phyloP scores from a whole-genome alignment of 106 monocot genomes.

The Acorus gramineus region DNA sequence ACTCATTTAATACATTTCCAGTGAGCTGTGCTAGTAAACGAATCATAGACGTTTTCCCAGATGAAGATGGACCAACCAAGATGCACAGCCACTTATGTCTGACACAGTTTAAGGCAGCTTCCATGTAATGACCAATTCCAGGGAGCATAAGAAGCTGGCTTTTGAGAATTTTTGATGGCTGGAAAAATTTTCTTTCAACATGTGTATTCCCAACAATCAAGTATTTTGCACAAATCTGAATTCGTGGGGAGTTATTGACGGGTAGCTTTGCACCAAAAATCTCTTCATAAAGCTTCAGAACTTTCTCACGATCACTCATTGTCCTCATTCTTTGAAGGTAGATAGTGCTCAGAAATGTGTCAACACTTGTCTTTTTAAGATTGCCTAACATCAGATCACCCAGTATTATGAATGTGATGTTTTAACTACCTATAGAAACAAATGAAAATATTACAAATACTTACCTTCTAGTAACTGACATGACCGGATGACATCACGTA shows the following conservation, averaged over 20 bases:
- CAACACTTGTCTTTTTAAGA: slow-evolving; percentile 15
- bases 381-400: slow-evolving; percentile 34
- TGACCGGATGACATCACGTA: slow-evolving; percentile 89
- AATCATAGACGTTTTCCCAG: slow-evolving; percentile 80
- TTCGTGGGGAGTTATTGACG: slow-evolving; percentile 35
- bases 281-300: slow-evolving; percentile 55
- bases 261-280: slow-evolving; percentile 50
- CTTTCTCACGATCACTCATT: slow-evolving; percentile 55
- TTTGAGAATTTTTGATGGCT: slow-evolving; percentile 37
- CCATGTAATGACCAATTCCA: slow-evolving; percentile 35
- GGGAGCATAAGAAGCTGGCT: slow-evolving; percentile 49
- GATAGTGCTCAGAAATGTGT: slow-evolving; percentile 59
- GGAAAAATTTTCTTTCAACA: slow-evolving; percentile 55
- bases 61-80: slow-evolving; percentile 77
- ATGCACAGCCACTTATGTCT: slow-evolving; percentile 73
- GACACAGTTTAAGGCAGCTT: slow-evolving; percentile 64
- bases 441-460: slow-evolving; percentile 1
- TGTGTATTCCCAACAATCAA: slow-evolving; percentile 50
- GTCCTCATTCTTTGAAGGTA: slow-evolving; percentile 91
- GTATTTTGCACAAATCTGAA: slow-evolving; percentile 39
- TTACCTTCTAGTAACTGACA: slow-evolving; percentile 89
- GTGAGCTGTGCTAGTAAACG: slow-evolving; percentile 75
- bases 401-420: not conserved
- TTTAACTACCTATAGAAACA: not conserved
- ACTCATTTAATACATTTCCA: slow-evolving; percentile 68